Evolutionary conservation across 768 basidiomycete species (phyloP).

Genomic region (Cubamyces lactineus): DNA sequence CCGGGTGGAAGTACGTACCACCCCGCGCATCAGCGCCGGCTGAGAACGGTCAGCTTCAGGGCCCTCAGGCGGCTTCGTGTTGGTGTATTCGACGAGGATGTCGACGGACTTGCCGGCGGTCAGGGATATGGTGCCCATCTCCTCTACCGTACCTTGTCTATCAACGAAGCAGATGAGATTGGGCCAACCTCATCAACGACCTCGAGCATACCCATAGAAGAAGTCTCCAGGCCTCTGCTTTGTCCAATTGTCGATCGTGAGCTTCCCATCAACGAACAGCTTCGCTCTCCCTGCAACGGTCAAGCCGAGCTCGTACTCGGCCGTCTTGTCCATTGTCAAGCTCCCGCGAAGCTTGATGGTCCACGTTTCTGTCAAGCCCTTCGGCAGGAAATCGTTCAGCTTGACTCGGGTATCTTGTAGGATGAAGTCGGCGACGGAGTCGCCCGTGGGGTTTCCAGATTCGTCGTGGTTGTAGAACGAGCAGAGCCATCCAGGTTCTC

Average conservation of each 20-base stretch:
- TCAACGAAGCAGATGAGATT: neutral
- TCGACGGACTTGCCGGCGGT: slow-evolving; percentile 50
- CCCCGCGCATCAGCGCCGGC: slow-evolving; percentile 69
- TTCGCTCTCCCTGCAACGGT: slow-evolving; percentile 68
- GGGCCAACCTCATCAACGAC: neutral
- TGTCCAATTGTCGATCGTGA: slow-evolving; percentile 73
- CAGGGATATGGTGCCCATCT: slow-evolving; percentile 54
- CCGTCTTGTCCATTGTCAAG: slow-evolving; percentile 52
- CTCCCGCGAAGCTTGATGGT: slow-evolving; percentile 58
- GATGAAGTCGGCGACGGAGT: slow-evolving; percentile 50
- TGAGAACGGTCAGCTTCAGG: slow-evolving; percentile 55
- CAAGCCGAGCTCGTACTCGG: slow-evolving; percentile 60
- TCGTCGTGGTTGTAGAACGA: slow-evolving; percentile 63
- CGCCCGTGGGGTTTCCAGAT: slow-evolving; percentile 45
- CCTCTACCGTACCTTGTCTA: slow-evolving; percentile 68
- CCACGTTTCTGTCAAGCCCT: slow-evolving; percentile 56
- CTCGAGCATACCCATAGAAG: slow-evolving; percentile 60
- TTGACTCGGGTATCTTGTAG: slow-evolving; percentile 65
- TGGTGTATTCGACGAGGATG: slow-evolving; percentile 67
- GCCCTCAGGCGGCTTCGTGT: slow-evolving; percentile 52
- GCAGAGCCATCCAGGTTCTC: slow-evolving; percentile 64
- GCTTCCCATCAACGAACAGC: slow-evolving; percentile 59
- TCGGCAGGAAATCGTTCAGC: slow-evolving; percentile 67
- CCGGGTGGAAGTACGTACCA: slow-evolving; percentile 45
- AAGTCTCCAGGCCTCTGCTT: slow-evolving; percentile 69